Evolutionary conservation across 257 asterid species (phyloP).

Genomic region (Oldenlandia corymbosa): DNA sequence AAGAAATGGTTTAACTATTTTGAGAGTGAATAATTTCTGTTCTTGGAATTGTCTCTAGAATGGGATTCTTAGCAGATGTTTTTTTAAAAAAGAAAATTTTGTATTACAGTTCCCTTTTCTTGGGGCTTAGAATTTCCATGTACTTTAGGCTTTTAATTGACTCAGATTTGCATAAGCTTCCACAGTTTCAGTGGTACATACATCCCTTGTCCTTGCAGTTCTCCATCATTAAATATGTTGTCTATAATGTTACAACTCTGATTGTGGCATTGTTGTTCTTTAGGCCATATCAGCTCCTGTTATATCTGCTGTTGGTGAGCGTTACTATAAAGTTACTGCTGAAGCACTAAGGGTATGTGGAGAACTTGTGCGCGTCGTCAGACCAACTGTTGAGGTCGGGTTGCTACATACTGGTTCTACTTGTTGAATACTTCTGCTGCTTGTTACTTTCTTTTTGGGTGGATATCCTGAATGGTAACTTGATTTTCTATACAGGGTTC

Average conservation of each 20-base stretch:
- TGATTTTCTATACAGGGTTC: constrained; percentile 41
- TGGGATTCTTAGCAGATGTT: no score
- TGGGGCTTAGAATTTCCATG: background rate
- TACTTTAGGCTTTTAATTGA: background rate
- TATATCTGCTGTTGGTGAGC: constrained; percentile 92
- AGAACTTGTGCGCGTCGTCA: constrained; percentile 90
- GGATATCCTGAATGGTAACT: constrained; percentile 20
- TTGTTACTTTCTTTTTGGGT: background rate
- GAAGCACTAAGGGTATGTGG: constrained; percentile 97
- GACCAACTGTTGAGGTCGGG: constrained; percentile 76
- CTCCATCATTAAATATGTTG: background rate
- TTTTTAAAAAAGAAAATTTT: no score
- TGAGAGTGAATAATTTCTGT: no score
- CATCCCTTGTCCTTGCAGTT: background rate
- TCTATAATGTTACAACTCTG: background rate
- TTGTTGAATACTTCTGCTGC: background rate
- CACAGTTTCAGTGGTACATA: background rate
- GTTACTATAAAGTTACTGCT: constrained; percentile 96
- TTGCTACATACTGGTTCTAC: constrained; percentile 15
- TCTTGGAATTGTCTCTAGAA: no score
- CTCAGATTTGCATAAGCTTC: background rate
- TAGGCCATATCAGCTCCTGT: constrained; percentile 90
- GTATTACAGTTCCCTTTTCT: background rate
- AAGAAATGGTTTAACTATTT: background rate
- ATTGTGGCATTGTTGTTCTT: constrained; percentile 14